A percentile compares a stretch with the other conserved stretches of the same genome.
These are phyloP conservation scores for Schizophyllum commune DNA, from an alignment of 1,284 basidiomycete genomes.

Conservation along the genomic window DNA sequence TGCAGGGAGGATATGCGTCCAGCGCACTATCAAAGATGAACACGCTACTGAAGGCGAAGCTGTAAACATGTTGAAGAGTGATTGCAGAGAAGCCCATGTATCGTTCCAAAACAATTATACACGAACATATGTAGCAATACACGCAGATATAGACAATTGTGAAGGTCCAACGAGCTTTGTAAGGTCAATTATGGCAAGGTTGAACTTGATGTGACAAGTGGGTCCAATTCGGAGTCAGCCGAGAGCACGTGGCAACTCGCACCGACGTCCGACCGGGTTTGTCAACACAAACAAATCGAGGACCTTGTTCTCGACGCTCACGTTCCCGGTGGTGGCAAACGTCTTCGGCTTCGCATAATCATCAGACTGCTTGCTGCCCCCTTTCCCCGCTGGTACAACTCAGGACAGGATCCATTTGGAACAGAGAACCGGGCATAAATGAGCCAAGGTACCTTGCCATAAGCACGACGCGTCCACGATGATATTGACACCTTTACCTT, in stretches of 20 bases:
- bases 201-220: background rate
- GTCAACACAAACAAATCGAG: background rate
- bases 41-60: slow-evolving; percentile 6
- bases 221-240: background rate
- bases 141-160: too few relatives aligned
- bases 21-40: slow-evolving; percentile 53
- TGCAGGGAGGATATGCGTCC: slow-evolving; percentile 49
- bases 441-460: background rate
- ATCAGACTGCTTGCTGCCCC: background rate
- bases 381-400: background rate
- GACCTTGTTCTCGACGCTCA: background rate
- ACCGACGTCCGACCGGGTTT: background rate
- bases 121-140: background rate
- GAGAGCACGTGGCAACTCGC: background rate
- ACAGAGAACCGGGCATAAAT: background rate
- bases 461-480: background rate
- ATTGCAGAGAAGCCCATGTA: background rate
- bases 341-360: background rate
- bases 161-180: too few relatives aligned
- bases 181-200: too few relatives aligned
- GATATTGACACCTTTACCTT: background rate
- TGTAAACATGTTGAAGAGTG: background rate
- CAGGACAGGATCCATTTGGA: background rate
- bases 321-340: background rate
- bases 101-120: slow-evolving; percentile 1